Base-by-base conservation (phyloP, 2,329 filamentous ascomycete species). In the Exophiala xenobiotica region DNA sequence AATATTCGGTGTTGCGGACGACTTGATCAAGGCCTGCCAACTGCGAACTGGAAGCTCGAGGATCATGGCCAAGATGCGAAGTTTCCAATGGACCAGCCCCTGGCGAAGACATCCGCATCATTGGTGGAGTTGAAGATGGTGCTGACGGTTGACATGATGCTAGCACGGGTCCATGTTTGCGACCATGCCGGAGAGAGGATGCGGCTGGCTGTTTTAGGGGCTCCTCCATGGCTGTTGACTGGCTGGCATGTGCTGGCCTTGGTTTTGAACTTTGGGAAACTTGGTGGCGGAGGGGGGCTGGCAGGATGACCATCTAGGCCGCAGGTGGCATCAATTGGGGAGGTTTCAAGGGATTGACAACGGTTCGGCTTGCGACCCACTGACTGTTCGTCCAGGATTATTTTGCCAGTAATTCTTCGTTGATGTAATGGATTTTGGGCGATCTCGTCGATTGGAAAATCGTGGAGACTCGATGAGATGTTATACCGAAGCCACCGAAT, bases 1-100 rank as follows among this genome's bases (percentile, higher is more conserved):
- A 54, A 70, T 75, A n/a, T n/a, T n/a, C 40, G 35, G 40, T 22
- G 39, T 48, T 65, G 66, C 67, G 51, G 70, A 67, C 63, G 68
- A 73, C 67, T 69, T 74, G 55, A 67, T 69, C 68, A 66, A 63
- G 54, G n/a, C 46, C 45, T 24, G 48, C 45, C 38, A 51, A 51
- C 27, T 46, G 37, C 27, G 46, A 27, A 44, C 48, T 42, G 12
- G 50, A 56, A 53, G 52, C 47, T 60, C 49, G 44, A 53, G 41
- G 43, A 47, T 49, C 33, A 33, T 39, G 42, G 48, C 48, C 54
- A 57, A 60, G 49, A 40, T 40, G 57, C 33, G 52, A 51, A 46
- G 23, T 46, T 47, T 49, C 46, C 40, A 49, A 49, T 46, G 35
- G 54, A 9, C 47, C 54, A 49, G 39, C 54, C 54, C 54, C 54